Base-by-base conservation (phyloP, 345 rosid species). In the Nephelium lappaceum region DNA sequence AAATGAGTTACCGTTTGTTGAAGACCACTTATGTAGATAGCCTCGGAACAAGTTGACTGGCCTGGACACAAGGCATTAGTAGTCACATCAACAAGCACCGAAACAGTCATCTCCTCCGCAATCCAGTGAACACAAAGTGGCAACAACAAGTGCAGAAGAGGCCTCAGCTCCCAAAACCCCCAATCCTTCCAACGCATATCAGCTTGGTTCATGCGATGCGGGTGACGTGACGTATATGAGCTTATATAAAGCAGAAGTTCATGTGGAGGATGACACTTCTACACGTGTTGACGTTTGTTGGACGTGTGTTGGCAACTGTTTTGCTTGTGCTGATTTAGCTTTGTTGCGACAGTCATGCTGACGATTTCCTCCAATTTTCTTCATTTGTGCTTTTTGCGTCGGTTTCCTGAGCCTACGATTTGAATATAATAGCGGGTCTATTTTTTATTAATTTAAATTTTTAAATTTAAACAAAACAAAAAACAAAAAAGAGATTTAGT, bases 31-130 rank as follows among this genome's bases (percentile, higher is more conserved):
- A 89, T 79, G 75, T 87, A 89, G 67, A 89, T 87, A 79, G 89
- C 90, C 74, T 87, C 72, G 10, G 87, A 69, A 42, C 92, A 89
- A 55, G 90, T 83, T 41, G 86, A 67, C 11, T 76, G 76, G 16
- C 86, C 86, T 42, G 92, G 90, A 74, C 92, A 89, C 36, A 89
- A 77, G 38, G 90, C 90, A 68, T 36, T 67, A 58, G 90, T 83
- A 67, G 84, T 82, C 77, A 87, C 85, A 81, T 89, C 92, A 76
- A 89, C 89, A 75, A 87, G 90, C 70, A 89, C 87, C 47, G 92
- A 89, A 71, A 89, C 92, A 11, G 92, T 89, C 92, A 89, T 89
- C 80, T 81, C 85, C 83, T 89, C 90, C 0, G 89, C 92, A 31
- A 80, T 71, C 92, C 92, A 89, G 71, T 89, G 90, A 24, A 87